Conservation (phyloP, 2,329 filamentous ascomycete genomes). For the Fusarium praegraminearum region DNA sequence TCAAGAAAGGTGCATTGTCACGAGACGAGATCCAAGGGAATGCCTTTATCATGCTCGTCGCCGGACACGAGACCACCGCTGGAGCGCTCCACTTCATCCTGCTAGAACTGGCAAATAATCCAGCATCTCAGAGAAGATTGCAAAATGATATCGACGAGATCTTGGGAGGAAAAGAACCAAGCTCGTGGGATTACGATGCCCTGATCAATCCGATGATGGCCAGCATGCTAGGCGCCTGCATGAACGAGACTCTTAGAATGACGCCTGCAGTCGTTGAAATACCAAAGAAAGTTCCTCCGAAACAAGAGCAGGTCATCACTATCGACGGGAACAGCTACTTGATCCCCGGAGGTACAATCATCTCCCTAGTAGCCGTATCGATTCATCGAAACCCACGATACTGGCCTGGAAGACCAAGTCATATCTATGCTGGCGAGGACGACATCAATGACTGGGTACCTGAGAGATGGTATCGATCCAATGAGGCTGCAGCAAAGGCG, state of each 20-base stretch:
- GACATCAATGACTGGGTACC: constrained; percentile 78
- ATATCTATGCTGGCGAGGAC: constrained; percentile 56
- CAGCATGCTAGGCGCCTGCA: constrained; percentile 77
- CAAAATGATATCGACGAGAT: constrained; percentile 77
- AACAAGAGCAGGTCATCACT: constrained; percentile 66
- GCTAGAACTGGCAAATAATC: constrained; percentile 74
- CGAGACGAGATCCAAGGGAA: constrained; percentile 79
- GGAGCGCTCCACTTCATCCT: constrained; percentile 80
- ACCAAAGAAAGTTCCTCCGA: constrained; percentile 71
- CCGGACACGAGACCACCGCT: constrained; percentile 85
- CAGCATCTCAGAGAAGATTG: constrained; percentile 71
- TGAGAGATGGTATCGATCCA: constrained; percentile 74
- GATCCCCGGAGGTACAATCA: constrained; percentile 66
- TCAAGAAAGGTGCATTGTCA: constrained; percentile 57
- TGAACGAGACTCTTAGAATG: constrained; percentile 82
- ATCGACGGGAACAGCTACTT: constrained; percentile 69
- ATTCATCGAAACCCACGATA: constrained; percentile 77
- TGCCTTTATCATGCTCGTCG: constrained; percentile 75
- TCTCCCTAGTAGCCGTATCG: constrained; percentile 68
- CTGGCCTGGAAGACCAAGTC: constrained; percentile 71
- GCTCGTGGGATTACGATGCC: constrained; percentile 77
- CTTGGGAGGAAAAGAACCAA: constrained; percentile 68
- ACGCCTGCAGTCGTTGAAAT: constrained; percentile 78
- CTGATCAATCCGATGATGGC: constrained; percentile 74
- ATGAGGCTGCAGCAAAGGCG: constrained; percentile 21